These are phyloP conservation scores for Chaetoceros tenuissimus DNA, from an alignment of 108 stramenopile species.

Conservation along the genomic window DNA sequence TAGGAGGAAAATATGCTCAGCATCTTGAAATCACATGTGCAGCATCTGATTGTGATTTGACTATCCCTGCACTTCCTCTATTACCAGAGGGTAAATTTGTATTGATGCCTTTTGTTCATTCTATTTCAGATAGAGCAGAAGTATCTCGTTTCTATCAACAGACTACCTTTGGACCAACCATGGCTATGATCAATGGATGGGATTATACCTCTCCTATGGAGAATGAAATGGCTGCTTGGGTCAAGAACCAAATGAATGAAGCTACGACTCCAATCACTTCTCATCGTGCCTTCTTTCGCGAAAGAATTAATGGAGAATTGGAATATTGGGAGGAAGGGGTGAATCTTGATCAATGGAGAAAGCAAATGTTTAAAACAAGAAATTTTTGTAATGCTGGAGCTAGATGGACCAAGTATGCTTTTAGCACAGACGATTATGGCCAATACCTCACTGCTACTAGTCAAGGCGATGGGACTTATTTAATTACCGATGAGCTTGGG, in stretches of 20 bases:
- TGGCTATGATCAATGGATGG: conserved; percentile 20
- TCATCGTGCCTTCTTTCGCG: conserved; percentile 39
- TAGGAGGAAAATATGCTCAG: conserved; percentile 26
- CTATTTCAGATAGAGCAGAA: too few relatives aligned
- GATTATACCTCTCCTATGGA: conserved; percentile 11
- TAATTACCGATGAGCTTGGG: not conserved
- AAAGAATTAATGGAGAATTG: conserved; percentile 21
- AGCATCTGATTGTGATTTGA: too few relatives aligned
- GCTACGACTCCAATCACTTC: conserved; percentile 14
- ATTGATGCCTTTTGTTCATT: too few relatives aligned
- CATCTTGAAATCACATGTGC: too few relatives aligned
- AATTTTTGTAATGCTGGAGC: not conserved
- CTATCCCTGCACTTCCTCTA: too few relatives aligned
- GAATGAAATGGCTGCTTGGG: conserved; percentile 4
- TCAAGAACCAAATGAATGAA: conserved; percentile 14
- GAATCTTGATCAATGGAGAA: too few relatives aligned
- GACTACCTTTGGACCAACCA: conserved; percentile 45
- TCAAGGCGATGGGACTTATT: not conserved
- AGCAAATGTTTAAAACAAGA: not conserved
- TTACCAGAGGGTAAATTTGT: too few relatives aligned
- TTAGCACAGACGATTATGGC: not conserved
- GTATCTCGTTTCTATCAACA: conserved; percentile 46
- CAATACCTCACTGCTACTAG: not conserved
- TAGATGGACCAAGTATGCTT: conserved; percentile 2
- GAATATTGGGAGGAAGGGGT: too few relatives aligned